A percentile compares a stretch with the other conserved stretches of the same genome.
Evolutionary conservation across 2,329 filamentous ascomycete genomes (phyloP).

Genomic region (Rasamsonia emersonii): DNA sequence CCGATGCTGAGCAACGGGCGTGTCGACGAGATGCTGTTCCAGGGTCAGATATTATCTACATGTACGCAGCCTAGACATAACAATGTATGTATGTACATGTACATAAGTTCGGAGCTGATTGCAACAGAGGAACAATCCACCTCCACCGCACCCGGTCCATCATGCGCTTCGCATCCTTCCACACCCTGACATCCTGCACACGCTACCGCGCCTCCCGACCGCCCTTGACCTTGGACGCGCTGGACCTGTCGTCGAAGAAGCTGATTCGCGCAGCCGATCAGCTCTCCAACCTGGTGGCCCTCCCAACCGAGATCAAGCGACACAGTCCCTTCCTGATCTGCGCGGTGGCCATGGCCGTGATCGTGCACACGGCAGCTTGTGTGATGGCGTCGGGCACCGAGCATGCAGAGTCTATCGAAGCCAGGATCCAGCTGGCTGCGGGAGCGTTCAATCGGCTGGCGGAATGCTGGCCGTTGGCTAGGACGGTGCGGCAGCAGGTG

Average conservation of each 20-base stretch:
- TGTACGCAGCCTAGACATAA: too few species aligned
- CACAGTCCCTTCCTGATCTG: neutral
- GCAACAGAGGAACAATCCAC: too few species aligned
- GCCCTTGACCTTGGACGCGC: too few species aligned
- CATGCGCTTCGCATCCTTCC: too few species aligned
- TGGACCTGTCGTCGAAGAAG: constrained; percentile 14
- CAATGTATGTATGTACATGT: too few species aligned
- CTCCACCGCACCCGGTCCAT: too few species aligned
- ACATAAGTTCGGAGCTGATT: too few species aligned
- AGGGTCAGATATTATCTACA: constrained; percentile 23
- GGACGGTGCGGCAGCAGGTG: constrained; percentile 19
- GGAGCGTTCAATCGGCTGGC: constrained; percentile 20
- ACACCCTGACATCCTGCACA: too few species aligned
- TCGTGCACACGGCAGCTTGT: constrained; percentile 55
- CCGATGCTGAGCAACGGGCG: constrained; percentile 55
- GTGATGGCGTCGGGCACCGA: constrained; percentile 33
- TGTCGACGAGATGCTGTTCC: constrained; percentile 52
- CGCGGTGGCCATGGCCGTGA: too few species aligned
- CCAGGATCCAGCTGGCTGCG: constrained; percentile 21
- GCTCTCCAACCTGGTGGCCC: neutral
- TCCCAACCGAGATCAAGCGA: neutral
- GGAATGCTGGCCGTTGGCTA: too few species aligned
- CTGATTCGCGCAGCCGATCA: neutral
- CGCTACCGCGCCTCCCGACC: too few species aligned
- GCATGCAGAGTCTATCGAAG: constrained; percentile 17